A percentile compares a stretch with the other conserved stretches of the same genome.
Conservation (phyloP, 192 early-diverging fungal genomes). For the Backusella mclennaniae region DNA sequence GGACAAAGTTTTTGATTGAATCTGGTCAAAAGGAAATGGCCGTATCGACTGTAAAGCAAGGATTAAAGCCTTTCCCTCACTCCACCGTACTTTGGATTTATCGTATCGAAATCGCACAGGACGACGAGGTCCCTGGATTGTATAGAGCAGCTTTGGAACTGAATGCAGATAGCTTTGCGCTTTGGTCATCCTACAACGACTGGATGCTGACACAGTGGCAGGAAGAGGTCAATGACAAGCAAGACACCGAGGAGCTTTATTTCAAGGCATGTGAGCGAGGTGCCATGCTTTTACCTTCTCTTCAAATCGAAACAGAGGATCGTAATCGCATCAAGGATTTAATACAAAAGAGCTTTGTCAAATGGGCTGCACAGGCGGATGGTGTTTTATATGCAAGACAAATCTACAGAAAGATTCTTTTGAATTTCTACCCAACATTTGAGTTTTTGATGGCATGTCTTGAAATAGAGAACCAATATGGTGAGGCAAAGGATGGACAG, state of each 20-base stretch:
- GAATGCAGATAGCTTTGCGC: slow-evolving; percentile 37
- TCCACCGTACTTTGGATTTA: slow-evolving; percentile 44
- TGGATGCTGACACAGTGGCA: slow-evolving; percentile 38
- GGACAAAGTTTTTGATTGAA: slow-evolving; percentile 40
- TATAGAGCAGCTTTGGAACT: slow-evolving; percentile 39
- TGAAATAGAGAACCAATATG: slow-evolving; percentile 45
- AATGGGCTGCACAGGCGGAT: slow-evolving; percentile 49
- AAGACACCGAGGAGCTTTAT: slow-evolving; percentile 40
- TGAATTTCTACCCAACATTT: slow-evolving; percentile 58
- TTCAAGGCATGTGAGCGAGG: slow-evolving; percentile 47
- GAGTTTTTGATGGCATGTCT: slow-evolving; percentile 63
- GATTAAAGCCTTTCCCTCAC: slow-evolving; percentile 35
- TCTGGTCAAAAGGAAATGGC: slow-evolving; percentile 9
- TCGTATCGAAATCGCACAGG: slow-evolving; percentile 30
- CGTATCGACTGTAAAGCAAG: slow-evolving; percentile 31
- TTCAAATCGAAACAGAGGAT: slow-evolving; percentile 45
- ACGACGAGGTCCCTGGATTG: slow-evolving; percentile 11
- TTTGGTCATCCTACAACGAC: slow-evolving; percentile 53
- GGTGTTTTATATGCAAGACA: slow-evolving; percentile 49
- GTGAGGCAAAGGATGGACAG: slow-evolving; percentile 13
- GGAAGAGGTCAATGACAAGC: slow-evolving; percentile 33
- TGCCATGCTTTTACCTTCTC: slow-evolving; percentile 47
- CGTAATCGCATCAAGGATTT: slow-evolving; percentile 48
- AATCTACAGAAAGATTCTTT: slow-evolving; percentile 47
- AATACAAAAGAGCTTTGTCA: slow-evolving; percentile 53